These are phyloP conservation scores for Microstroma glucosiphilum DNA, from an alignment of 1,284 basidiomycete species.

Conservation along the genomic window DNA sequence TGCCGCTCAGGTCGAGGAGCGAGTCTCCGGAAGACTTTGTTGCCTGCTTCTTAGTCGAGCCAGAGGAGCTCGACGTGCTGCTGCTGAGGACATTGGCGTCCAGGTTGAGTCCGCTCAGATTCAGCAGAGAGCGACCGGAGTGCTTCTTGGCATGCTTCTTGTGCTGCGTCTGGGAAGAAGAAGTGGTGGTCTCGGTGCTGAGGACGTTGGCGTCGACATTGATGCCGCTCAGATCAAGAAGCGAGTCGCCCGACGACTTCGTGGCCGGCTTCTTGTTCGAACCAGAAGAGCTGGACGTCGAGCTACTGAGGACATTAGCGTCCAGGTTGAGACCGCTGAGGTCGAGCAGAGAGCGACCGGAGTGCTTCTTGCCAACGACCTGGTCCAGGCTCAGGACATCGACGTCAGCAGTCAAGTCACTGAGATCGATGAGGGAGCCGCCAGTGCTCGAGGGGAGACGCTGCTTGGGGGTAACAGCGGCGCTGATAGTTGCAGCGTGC, in stretches of 20 bases:
- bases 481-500: neutral
- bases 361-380: neutral
- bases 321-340: too few species aligned
- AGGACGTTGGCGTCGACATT: neutral
- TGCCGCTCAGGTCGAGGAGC: neutral
- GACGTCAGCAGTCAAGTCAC: conserved; percentile 8
- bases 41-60: too few species aligned
- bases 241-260: neutral
- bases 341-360: neutral
- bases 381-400: conserved; percentile 7
- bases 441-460: neutral
- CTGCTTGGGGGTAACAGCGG: neutral
- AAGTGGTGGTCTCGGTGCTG: neutral
- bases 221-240: neutral
- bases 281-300: too few species aligned
- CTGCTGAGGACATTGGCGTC: neutral
- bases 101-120: too few species aligned
- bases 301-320: conserved; percentile 7
- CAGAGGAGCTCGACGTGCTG: too few species aligned
- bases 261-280: conserved; percentile 13
- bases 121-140: too few species aligned
- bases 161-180: neutral
- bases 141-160: neutral
- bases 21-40: neutral
- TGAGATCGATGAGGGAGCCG: conserved; percentile 5